phyloP scores from a whole-genome alignment of 345 rosid genomes.

The Camelina hispida region DNA sequence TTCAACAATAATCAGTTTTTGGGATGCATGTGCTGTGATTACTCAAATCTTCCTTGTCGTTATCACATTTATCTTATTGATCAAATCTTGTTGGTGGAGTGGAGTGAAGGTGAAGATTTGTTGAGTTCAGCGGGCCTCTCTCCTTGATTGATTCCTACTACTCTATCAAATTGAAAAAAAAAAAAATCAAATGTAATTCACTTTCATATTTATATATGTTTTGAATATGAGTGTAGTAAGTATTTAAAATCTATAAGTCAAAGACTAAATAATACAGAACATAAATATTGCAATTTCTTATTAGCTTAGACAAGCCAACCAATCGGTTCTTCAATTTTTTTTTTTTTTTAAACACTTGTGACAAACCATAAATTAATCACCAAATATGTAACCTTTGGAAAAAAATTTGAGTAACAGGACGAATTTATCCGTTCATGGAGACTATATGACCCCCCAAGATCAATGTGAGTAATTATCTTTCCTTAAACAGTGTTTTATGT shows the following conservation, averaged over 20 bases:
- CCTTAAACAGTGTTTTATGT: neutral
- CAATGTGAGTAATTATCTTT: conserved; percentile 16
- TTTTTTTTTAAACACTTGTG: no score
- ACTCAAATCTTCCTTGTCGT: conserved; percentile 40
- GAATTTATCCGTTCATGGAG: neutral
- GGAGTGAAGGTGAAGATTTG: conserved; percentile 35
- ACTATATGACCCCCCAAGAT: neutral
- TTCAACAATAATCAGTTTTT: neutral
- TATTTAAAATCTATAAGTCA: neutral
- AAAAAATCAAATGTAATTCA: neutral
- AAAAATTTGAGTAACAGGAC: neutral
- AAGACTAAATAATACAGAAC: no score
- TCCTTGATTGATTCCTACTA: conserved; percentile 38
- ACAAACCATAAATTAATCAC: neutral
- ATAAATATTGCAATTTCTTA: neutral
- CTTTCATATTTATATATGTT: neutral
- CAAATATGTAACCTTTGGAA: conserved; percentile 9
- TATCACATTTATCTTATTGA: conserved; percentile 37
- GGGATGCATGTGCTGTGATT: conserved; percentile 46
- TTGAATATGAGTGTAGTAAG: neutral
- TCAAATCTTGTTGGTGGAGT: conserved; percentile 39
- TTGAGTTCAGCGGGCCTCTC: conserved; percentile 21
- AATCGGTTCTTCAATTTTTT: no score
- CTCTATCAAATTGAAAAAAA: neutral
- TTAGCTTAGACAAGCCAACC: neutral